Percentiles rank a stretch among this genome's conserved stretches.
These are phyloP conservation scores for Coemansia sp. DNA, from an alignment of 192 early-diverging fungal species.

Conservation along the genomic window DNA sequence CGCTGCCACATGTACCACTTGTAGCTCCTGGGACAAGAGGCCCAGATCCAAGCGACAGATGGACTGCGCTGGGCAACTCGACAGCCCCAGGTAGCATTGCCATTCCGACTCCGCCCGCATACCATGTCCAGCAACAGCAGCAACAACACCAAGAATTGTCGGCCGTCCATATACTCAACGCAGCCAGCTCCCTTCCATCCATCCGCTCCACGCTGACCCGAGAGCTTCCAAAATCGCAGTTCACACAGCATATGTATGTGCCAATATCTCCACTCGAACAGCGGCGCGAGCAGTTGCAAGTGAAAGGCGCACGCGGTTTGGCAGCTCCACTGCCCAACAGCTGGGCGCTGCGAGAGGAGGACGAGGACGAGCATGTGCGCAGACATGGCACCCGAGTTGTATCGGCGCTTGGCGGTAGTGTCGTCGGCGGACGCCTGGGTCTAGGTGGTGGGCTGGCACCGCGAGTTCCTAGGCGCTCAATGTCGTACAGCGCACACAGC, in stretches of 20 bases:
- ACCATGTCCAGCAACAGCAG: constrained; percentile 15
- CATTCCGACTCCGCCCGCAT: not conserved
- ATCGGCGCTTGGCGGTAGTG: constrained; percentile 6
- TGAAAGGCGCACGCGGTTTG: not conserved
- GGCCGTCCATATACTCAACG: constrained; percentile 43
- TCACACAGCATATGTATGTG: constrained; percentile 34
- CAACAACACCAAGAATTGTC: too few relatives aligned
- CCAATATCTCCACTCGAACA: constrained; percentile 51
- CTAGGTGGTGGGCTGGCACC: constrained; percentile 1
- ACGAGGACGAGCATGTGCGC: constrained; percentile 34
- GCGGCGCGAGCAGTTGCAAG: constrained; percentile 32
- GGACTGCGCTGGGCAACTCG: too few relatives aligned
- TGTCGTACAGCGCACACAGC: constrained; percentile 38
- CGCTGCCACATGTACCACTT: constrained; percentile 20
- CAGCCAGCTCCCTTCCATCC: constrained; percentile 45
- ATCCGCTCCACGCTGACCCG: constrained; percentile 26
- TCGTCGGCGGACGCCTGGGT: constrained; percentile 1
- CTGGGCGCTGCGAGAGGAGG: constrained; percentile 45
- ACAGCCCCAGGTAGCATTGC: not conserved
- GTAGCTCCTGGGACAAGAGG: not conserved
- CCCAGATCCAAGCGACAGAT: constrained; percentile 1
- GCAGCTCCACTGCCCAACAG: not conserved
- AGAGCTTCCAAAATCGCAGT: constrained; percentile 21
- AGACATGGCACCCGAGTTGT: not conserved
- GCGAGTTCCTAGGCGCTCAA: constrained; percentile 30